These are phyloP conservation scores for Inga oerstediana DNA, from an alignment of 306 rosid genomes.

Conservation along the genomic window DNA sequence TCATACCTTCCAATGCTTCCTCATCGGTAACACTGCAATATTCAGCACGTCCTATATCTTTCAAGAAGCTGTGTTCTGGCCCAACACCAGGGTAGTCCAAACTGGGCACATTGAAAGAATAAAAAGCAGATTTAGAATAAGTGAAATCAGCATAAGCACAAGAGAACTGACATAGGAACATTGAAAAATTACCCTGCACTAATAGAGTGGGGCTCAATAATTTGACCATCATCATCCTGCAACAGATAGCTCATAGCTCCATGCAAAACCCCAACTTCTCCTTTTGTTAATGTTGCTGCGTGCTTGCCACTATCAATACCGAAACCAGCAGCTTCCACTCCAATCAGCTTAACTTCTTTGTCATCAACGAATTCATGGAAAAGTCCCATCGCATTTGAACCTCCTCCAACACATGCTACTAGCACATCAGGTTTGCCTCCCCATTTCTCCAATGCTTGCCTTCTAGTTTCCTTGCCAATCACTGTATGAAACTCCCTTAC, in stretches of 20 bases:
- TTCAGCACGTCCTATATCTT: constrained; percentile 79
- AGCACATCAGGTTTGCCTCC: constrained; percentile 89
- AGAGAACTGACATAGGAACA: constrained; percentile 14
- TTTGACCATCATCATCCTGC: constrained; percentile 97
- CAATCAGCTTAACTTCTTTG: constrained; percentile 72
- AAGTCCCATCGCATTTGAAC: constrained; percentile 95
- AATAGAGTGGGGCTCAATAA: constrained; percentile 90
- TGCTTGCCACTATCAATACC: constrained; percentile 92
- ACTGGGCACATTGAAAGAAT: constrained; percentile 38
- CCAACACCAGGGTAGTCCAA: constrained; percentile 99
- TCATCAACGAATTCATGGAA: constrained; percentile 89
- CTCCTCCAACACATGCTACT: constrained; percentile 96
- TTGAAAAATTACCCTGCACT: constrained; percentile 80
- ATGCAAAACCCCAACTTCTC: constrained; percentile 91
- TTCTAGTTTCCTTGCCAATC: constrained; percentile 93
- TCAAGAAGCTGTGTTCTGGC: constrained; percentile 93
- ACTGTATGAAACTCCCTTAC: constrained; percentile 93
- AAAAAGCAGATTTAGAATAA: constrained; percentile 23
- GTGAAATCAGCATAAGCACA: constrained; percentile 18
- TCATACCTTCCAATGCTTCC: constrained; percentile 89
- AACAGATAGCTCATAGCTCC: constrained; percentile 98
- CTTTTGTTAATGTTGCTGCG: constrained; percentile 90
- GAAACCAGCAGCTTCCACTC: constrained; percentile 94
- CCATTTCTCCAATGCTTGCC: constrained; percentile 91
- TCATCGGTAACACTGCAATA: constrained; percentile 79